phyloP scores from a whole-genome alignment of 768 basidiomycete genomes.

The Auricularia sp. region DNA sequence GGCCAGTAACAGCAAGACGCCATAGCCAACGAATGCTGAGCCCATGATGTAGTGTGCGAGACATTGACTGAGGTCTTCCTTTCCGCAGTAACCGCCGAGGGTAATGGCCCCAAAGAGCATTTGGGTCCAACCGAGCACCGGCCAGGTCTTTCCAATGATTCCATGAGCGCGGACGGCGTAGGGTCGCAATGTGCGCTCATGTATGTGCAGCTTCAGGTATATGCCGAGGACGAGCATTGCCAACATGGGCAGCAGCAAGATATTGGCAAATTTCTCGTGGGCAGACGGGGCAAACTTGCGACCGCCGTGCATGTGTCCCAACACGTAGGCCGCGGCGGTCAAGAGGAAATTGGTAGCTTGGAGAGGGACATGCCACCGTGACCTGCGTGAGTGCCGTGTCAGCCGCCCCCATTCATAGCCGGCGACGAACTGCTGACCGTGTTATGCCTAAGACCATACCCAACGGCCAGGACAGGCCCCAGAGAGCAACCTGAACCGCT shows the following conservation, averaged over 20 bases:
- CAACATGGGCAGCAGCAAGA: constrained; percentile 54
- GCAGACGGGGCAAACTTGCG: constrained; percentile 63
- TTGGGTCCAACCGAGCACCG: constrained; percentile 80
- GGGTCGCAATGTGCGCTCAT: constrained; percentile 64
- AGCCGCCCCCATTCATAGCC: constrained; percentile 39
- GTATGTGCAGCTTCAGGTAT: constrained; percentile 86
- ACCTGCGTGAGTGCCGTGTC: constrained; percentile 52
- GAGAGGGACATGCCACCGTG: constrained; percentile 84
- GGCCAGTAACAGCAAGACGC: neutral
- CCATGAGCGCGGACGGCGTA: constrained; percentile 64
- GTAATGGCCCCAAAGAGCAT: constrained; percentile 78
- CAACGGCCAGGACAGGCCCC: constrained; percentile 80
- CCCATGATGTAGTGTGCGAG: constrained; percentile 80
- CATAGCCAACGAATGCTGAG: neutral
- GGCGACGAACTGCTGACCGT: constrained; percentile 14
- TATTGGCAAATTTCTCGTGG: constrained; percentile 59
- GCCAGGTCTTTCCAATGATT: constrained; percentile 73
- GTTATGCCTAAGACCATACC: constrained; percentile 37
- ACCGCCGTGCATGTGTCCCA: constrained; percentile 83
- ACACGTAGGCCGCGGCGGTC: constrained; percentile 60
- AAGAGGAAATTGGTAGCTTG: constrained; percentile 67
- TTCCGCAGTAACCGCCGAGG: constrained; percentile 68
- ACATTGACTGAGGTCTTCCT: constrained; percentile 73
- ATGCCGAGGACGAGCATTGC: constrained; percentile 64
- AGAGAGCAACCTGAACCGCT: constrained; percentile 60